Evolutionary conservation across 2,329 filamentous ascomycete genomes (phyloP).

Genomic region (Dendryphion nanum): DNA sequence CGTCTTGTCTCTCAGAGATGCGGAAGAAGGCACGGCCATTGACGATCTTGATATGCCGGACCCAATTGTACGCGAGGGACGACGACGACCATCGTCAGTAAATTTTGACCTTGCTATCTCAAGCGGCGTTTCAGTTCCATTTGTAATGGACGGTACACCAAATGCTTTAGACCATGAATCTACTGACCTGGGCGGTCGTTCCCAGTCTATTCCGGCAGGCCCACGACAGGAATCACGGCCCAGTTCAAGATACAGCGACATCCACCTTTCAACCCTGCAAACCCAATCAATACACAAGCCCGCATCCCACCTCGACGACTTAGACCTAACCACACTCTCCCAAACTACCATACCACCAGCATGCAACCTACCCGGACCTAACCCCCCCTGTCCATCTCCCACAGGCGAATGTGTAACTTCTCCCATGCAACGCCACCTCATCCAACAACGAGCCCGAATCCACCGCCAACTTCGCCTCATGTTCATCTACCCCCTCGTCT

Average conservation of each 20-base stretch:
- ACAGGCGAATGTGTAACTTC: conserved; percentile 1
- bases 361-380: no score
- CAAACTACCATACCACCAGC: background rate
- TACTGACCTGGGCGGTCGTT: background rate
- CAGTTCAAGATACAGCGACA: background rate
- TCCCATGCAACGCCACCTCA: conserved; percentile 11
- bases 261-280: background rate
- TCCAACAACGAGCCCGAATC: conserved; percentile 53
- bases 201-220: background rate
- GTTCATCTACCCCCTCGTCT: conserved; percentile 74
- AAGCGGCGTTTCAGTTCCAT: background rate
- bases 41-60: no score
- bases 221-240: background rate
- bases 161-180: background rate
- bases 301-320: background rate
- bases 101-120: background rate
- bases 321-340: background rate
- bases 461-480: conserved; percentile 68
- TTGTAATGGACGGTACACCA: background rate
- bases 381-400: conserved; percentile 1
- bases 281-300: background rate
- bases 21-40: conserved; percentile 4
- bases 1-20: conserved; percentile 4
- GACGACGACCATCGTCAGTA: background rate
- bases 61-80: background rate